Evolutionary conservation across 2,329 filamentous ascomycete genomes (phyloP).

Genomic region (Aspergillus melleus): DNA sequence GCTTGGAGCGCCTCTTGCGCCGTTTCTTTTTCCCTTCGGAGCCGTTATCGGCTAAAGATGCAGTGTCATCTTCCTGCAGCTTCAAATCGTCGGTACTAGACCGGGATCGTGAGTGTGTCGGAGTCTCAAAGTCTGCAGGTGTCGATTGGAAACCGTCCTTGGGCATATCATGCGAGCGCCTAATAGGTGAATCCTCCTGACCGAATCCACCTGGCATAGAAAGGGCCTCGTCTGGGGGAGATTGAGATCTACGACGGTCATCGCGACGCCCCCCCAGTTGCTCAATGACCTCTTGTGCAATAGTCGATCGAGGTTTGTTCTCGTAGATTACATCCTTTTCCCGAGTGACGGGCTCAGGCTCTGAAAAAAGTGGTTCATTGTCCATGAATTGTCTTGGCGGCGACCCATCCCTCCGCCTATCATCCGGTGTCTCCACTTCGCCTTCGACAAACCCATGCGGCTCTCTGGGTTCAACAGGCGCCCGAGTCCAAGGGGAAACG

Average conservation of each 20-base stretch:
- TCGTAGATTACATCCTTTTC: conserved; percentile 6
- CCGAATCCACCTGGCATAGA: conserved; percentile 36
- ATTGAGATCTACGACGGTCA: conserved; percentile 10
- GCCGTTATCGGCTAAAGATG: conserved; percentile 8
- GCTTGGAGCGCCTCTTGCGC: conserved; percentile 29
- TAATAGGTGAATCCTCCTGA: conserved; percentile 3
- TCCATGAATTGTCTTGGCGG: conserved; percentile 13
- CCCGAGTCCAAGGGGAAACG: conserved; percentile 52
- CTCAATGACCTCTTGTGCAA: conserved; percentile 27
- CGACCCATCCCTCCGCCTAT: conserved; percentile 30
- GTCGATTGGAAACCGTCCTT: conserved; percentile 16
- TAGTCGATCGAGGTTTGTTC: conserved; percentile 12
- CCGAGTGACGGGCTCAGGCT: conserved; percentile 18
- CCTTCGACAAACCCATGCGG: conserved; percentile 49
- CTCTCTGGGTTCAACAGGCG: conserved; percentile 44
- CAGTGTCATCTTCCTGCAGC: conserved; percentile 14
- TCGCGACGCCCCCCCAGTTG: conserved; percentile 20
- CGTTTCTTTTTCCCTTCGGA: conserved; percentile 26
- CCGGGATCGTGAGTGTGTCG: conserved; percentile 19
- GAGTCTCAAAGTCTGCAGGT: conserved; percentile 8
- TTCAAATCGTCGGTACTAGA: conserved; percentile 24
- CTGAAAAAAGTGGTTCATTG: conserved; percentile 20
- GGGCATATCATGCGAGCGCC: neutral
- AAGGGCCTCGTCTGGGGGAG: conserved; percentile 24
- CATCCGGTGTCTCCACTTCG: conserved; percentile 48